phyloP scores from a whole-genome alignment of 225 moss, liverwort and hornwort genomes.

The Marchantia polymorpha region DNA sequence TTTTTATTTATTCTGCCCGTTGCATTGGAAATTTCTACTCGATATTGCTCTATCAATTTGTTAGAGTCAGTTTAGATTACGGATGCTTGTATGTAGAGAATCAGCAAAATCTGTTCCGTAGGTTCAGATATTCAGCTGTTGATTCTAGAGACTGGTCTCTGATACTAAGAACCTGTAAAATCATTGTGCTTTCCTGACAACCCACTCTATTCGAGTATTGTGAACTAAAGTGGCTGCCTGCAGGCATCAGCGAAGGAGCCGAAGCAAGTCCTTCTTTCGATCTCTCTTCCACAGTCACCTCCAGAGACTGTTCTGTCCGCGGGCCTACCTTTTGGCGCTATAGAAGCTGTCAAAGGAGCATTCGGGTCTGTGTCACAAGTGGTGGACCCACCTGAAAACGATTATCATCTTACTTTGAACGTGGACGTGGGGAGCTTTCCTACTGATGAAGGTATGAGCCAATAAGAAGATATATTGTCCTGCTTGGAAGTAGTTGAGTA shows the following conservation, averaged over 20 bases:
- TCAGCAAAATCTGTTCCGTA: not conserved
- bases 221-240: not conserved
- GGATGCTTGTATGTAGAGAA: not conserved
- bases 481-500: too few species aligned
- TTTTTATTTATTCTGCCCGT: too few species aligned
- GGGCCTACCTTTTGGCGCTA: constrained; percentile 87
- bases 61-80: too few species aligned
- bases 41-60: too few species aligned
- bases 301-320: constrained; percentile 89
- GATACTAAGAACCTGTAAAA: not conserved
- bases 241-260: constrained; percentile 81
- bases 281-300: constrained; percentile 82
- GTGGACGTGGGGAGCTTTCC: constrained; percentile 64
- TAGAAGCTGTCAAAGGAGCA: constrained; percentile 82
- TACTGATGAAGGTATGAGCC: constrained; percentile 48
- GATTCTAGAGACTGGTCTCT: not conserved
- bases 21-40: too few species aligned
- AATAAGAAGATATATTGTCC: not conserved
- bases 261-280: constrained; percentile 68
- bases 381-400: constrained; percentile 67
- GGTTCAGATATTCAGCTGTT: not conserved
- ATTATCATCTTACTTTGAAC: constrained; percentile 76
- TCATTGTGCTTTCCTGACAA: not conserved
- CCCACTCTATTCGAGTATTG: not conserved
- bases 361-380: constrained; percentile 71